phyloP scores from a whole-genome alignment of 192 early-diverging fungal genomes.

The Podochytrium sp. region DNA sequence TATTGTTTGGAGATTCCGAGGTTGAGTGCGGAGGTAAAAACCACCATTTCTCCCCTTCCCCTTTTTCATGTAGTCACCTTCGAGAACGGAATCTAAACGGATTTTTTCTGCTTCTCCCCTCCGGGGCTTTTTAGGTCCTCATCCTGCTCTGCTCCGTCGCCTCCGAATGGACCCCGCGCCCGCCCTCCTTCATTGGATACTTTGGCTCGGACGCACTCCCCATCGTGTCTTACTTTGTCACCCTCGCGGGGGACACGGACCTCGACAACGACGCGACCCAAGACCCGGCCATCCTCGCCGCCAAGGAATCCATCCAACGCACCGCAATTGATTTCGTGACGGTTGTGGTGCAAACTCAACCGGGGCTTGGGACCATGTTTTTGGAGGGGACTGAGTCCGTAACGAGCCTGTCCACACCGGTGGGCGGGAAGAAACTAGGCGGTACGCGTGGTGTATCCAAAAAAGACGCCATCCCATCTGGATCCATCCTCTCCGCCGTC shows the following conservation, averaged over 20 bases:
- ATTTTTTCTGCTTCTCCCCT: too few species aligned
- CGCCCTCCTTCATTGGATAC: conserved; percentile 56
- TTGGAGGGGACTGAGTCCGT: conserved; percentile 29
- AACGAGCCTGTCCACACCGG: too few species aligned
- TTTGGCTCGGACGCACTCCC: conserved; percentile 43
- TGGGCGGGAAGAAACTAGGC: not conserved
- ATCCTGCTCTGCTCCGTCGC: conserved; percentile 52
- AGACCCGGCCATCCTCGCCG: not conserved
- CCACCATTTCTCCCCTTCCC: not conserved
- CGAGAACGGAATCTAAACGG: not conserved
- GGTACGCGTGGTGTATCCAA: too few species aligned
- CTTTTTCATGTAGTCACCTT: not conserved
- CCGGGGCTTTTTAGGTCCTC: conserved; percentile 35
- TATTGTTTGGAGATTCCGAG: conserved; percentile 37
- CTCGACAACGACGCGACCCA: not conserved
- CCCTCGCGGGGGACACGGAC: not conserved
- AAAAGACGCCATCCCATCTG: too few species aligned
- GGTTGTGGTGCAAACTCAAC: conserved; percentile 46
- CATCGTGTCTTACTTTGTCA: conserved; percentile 40
- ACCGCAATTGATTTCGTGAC: conserved; percentile 41
- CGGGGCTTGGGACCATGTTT: conserved; percentile 50
- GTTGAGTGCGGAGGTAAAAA: conserved; percentile 32
- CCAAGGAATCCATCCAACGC: conserved; percentile 40
- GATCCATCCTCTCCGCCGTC: conserved; percentile 20
- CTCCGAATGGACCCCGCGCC: conserved; percentile 47